Base-by-base conservation (phyloP, 345 rosid genomes). In the Atalantia buxifolia region DNA sequence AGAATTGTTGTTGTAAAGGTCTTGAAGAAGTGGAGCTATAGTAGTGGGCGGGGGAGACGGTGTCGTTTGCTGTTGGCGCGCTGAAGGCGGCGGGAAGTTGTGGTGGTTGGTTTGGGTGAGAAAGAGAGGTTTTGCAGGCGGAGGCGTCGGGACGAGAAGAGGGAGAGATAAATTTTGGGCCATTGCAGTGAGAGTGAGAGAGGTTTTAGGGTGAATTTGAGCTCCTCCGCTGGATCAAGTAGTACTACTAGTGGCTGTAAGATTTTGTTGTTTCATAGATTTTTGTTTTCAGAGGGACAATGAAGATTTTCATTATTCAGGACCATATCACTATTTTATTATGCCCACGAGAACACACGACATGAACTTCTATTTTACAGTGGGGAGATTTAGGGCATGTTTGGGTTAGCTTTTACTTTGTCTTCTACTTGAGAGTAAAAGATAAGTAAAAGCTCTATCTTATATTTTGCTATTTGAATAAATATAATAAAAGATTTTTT, bases 91-190 rank as follows among this genome's bases (percentile, higher is more conserved):
- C 27, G 80, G 61, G 7, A 76, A 76, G 35, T 74, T 81, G n/a
- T 64, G 79, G 21, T 77, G 80, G 79, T 77, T 75, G 57, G 61
- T 76, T 55, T 84, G 90, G 85, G 67, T 55, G 69, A 85, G 82
- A 67, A 78, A 79, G 28, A 78, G 70, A 63, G 91, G 83, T 82
- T 89, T 94, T 18, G 90, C 35, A 10, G 92, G 85, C 5, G 92
- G 89, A 5, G 85, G 90, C 53, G 31, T 88, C 3, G 94, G 93
- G 70, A 93, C 87, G 76, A 92, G 86, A 75, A 92, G 94, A 57
- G 98, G 95, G 0, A 90, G 86, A 71, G 92, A 89, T 25, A 92
- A 82, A 71, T 86, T 95, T 75, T 92, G 93, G 21, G 94, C 92
- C 99, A 95, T 95, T 77, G 78, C 76, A 76, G 75, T 12, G 63